These are phyloP conservation scores for Globisporangium emineosum DNA, from an alignment of 352 stramenopile species.

Conservation along the genomic window DNA sequence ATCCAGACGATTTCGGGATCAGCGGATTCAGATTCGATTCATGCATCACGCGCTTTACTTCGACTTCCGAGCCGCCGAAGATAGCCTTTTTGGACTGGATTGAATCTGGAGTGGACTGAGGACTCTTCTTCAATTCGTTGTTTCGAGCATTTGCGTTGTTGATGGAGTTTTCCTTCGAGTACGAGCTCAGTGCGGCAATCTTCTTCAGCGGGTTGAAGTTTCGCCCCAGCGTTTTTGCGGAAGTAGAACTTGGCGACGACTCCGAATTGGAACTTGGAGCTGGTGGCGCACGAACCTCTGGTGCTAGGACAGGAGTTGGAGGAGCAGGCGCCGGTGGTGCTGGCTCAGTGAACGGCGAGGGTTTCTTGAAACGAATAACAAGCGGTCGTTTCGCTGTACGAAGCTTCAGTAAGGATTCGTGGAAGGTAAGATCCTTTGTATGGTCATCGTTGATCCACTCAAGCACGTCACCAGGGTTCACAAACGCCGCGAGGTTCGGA, in stretches of 20 bases:
- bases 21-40: conserved; percentile 16
- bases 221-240: conserved; percentile 20
- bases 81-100: conserved; percentile 19
- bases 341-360: conserved; percentile 36
- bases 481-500: conserved; percentile 46
- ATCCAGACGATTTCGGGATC: conserved; percentile 10
- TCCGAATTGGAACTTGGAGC: conserved; percentile 21
- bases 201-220: conserved; percentile 67
- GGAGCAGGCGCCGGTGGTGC: conserved; percentile 18
- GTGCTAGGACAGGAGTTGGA: not conserved
- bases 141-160: conserved; percentile 33
- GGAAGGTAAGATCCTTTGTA: conserved; percentile 69
- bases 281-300: conserved; percentile 9
- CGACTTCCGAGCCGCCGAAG: conserved; percentile 25
- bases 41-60: conserved; percentile 34
- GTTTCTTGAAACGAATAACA: conserved; percentile 83
- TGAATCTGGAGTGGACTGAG: conserved; percentile 25
- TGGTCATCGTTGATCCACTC: conserved; percentile 85
- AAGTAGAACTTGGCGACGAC: conserved; percentile 1
- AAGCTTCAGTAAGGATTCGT: conserved; percentile 81
- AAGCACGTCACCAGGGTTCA: conserved; percentile 65
- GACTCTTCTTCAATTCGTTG: conserved; percentile 17
- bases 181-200: conserved; percentile 41
- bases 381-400: conserved; percentile 79
- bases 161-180: conserved; percentile 41